Evolutionary conservation across 805 yeast genomes (phyloP), one percentile per base, ranked within the genome.

Genomic region (Zygosaccharomyces gambellarensis): DNA sequence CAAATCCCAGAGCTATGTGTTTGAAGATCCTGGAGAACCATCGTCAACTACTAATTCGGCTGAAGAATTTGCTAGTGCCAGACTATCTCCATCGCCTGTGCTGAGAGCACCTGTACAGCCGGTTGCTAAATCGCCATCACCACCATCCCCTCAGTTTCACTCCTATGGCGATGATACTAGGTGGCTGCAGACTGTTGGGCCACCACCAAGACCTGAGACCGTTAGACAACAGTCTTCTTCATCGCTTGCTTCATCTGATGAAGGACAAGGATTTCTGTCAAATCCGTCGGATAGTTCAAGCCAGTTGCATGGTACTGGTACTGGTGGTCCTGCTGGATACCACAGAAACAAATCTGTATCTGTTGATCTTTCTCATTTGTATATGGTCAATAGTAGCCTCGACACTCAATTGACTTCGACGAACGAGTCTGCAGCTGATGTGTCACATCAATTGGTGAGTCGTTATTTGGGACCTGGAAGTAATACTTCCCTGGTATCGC

Each of bases 401-500:
- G 67, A 69, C 8, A 52, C 71, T 6, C 74, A 67, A 50, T 49
- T 61, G 21, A 71, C 74, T 0, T 52, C 71, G 11, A 71, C 76
- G 1, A 69, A 67, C 47, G 75, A 72, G 54, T 59, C 65, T 10
- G 61, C 76, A 49, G 76, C 78, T 1, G 84, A 78, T 64, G 71
- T 76, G 48, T 72, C 77, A 32, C 85, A 81, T 51, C 75, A 73
- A 58, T 52, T 75, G 52, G 71, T 80, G 53, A 75, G 74, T 48
- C 79, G 73, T 54, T 78, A 79, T 58, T 64, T 82, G 47, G 84
- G 85, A n/a, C 69, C 70, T 30, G 73, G 75, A 53, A 68, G 76
- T 19, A 60, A 62, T 5, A 62, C 67, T 14, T 69, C 79, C 10
- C 69, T 90, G 53, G 68, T 85, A 60, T 90, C 95, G 17, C 77